These are phyloP conservation scores for Lachnellula hyalina DNA, from an alignment of 2,329 filamentous ascomycete genomes.

Conservation along the genomic window DNA sequence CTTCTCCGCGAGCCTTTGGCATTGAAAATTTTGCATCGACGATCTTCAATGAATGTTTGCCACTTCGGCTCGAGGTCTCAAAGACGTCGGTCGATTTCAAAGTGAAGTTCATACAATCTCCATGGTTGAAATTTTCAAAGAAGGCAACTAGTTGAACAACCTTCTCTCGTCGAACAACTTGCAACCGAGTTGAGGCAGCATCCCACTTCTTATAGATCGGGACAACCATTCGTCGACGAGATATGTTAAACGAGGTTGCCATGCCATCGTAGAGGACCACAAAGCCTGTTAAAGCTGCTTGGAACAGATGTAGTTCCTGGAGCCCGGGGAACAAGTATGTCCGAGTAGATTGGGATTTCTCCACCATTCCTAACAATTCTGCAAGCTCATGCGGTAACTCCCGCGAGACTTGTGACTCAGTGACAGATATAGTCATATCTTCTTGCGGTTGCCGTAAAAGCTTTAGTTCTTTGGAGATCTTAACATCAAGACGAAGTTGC, in stretches of 20 bases:
- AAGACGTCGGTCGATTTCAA: slow-evolving; percentile 81
- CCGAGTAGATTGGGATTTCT: slow-evolving; percentile 59
- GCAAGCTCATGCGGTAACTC: slow-evolving; percentile 59
- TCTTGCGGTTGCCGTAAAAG: slow-evolving; percentile 68
- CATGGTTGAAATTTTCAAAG: slow-evolving; percentile 82
- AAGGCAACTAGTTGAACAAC: slow-evolving; percentile 76
- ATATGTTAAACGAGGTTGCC: slow-evolving; percentile 72
- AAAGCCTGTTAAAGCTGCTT: slow-evolving; percentile 75
- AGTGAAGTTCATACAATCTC: slow-evolving; percentile 82
- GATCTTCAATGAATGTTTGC: slow-evolving; percentile 69
- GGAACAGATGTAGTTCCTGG: slow-evolving; percentile 70
- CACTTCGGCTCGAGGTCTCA: slow-evolving; percentile 59
- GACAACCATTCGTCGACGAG: slow-evolving; percentile 80
- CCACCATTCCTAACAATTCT: slow-evolving; percentile 43
- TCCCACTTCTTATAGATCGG: slow-evolving; percentile 95
- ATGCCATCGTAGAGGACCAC: slow-evolving; percentile 68
- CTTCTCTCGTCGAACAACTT: slow-evolving; percentile 72
- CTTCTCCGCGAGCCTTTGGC: slow-evolving; percentile 50
- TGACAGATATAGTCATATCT: slow-evolving; percentile 72
- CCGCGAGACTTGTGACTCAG: slow-evolving; percentile 58
- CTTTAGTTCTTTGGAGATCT: slow-evolving; percentile 54
- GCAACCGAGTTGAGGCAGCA: slow-evolving; percentile 70
- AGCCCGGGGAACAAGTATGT: slow-evolving; percentile 64
- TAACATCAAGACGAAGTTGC: slow-evolving; percentile 58
- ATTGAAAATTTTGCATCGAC: slow-evolving; percentile 89